Conservation (phyloP, 176 grass and related monocot genomes). For the Rhynchospora breviuscula region DNA sequence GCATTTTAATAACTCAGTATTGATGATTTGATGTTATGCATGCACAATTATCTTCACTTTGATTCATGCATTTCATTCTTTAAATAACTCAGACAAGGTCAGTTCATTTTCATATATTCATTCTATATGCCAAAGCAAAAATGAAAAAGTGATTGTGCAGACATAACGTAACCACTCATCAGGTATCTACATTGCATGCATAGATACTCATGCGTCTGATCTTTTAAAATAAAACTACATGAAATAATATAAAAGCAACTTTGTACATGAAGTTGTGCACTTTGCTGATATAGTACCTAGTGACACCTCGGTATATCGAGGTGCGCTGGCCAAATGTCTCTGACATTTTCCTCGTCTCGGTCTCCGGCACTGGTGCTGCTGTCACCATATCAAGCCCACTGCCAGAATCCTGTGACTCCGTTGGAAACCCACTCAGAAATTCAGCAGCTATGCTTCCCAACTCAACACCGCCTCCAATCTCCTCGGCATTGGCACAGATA, state of each 20-base stretch:
- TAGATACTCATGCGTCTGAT: neutral
- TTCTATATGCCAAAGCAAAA: neutral
- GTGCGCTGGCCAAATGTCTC: slow-evolving; percentile 86
- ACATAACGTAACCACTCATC: too few relatives aligned
- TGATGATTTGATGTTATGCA: neutral
- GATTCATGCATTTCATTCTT: neutral
- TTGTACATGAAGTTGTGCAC: neutral
- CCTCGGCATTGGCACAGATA: neutral
- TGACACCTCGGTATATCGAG: slow-evolving; percentile 91
- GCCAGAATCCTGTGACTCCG: slow-evolving; percentile 22
- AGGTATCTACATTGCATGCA: neutral
- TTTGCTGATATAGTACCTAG: slow-evolving; percentile 40
- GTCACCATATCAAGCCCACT: slow-evolving; percentile 29
- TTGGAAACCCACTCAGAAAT: slow-evolving; percentile 42
- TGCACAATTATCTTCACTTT: neutral
- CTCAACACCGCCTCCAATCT: slow-evolving; percentile 40
- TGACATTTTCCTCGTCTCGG: slow-evolving; percentile 24
- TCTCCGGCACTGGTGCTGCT: slow-evolving; percentile 35
- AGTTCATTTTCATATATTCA: neutral
- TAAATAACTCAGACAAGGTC: neutral
- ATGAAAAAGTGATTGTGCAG: neutral
- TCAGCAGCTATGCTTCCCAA: slow-evolving; percentile 78
- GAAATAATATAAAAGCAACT: neutral
- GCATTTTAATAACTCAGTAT: neutral
- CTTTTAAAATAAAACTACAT: neutral